Evolutionary conservation across 2,329 filamentous ascomycete genomes (phyloP).

Genomic region (Penicillium sp.): DNA sequence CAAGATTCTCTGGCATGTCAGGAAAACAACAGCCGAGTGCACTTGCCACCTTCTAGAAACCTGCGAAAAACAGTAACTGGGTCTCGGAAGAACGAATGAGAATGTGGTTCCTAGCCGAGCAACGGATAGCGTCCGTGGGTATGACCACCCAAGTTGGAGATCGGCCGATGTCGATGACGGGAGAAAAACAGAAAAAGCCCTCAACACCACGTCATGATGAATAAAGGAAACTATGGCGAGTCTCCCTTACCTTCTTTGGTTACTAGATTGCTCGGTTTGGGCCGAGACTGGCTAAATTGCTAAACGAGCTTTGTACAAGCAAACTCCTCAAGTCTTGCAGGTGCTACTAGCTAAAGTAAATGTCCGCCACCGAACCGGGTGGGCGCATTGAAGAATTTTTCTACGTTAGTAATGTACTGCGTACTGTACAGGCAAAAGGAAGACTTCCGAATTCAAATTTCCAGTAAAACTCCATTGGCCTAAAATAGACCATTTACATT

Average conservation of each 20-base stretch:
- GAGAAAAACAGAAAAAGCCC: background rate
- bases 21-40: slow-evolving; percentile 11
- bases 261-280: background rate
- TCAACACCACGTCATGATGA: background rate
- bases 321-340: background rate
- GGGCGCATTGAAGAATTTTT: slow-evolving; percentile 3
- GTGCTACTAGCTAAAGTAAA: background rate
- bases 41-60: slow-evolving; percentile 26
- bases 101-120: slow-evolving; percentile 13
- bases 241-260: background rate
- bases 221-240: background rate
- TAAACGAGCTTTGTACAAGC: background rate
- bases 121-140: slow-evolving; percentile 12
- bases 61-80: slow-evolving; percentile 19
- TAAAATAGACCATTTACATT: slow-evolving; percentile 3
- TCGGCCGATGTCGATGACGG: slow-evolving; percentile 2
- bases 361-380: background rate
- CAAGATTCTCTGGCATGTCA: slow-evolving; percentile 5
- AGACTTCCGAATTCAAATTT: background rate
- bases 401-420: background rate
- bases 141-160: background rate
- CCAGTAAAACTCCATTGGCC: background rate
- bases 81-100: slow-evolving; percentile 17
- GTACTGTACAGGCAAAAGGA: background rate
- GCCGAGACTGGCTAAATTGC: background rate